phyloP scores from a whole-genome alignment of 2,329 filamentous ascomycete genomes.

The Claviceps digitariae region DNA sequence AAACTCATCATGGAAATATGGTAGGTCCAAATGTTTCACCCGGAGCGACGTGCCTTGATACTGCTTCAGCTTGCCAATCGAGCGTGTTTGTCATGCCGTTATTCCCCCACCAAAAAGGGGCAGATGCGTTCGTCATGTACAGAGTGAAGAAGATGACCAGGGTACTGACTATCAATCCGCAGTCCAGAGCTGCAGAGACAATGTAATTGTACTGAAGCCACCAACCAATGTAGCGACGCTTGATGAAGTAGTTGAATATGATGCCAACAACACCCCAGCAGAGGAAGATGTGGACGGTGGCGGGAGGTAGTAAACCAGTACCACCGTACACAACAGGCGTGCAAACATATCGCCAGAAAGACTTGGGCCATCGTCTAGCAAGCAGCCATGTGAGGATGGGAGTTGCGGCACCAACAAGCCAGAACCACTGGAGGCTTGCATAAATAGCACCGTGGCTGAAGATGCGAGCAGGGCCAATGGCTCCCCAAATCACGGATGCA shows the following conservation, averaged over 20 bases:
- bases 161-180: conserved; percentile 50
- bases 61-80: conserved; percentile 30
- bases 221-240: conserved; percentile 53
- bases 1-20: conserved; percentile 6
- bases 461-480: conserved; percentile 57
- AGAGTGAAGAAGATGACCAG: conserved; percentile 59
- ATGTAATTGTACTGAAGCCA: conserved; percentile 72
- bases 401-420: conserved; percentile 49
- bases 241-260: conserved; percentile 55
- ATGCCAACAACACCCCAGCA: conserved; percentile 56
- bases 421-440: conserved; percentile 54
- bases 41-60: conserved; percentile 26
- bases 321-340: conserved; percentile 57
- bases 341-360: conserved; percentile 50
- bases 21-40: conserved; percentile 39
- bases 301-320: conserved; percentile 49
- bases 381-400: conserved; percentile 51
- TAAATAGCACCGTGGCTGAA: conserved; percentile 53
- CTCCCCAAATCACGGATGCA: conserved; percentile 58
- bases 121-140: conserved; percentile 40
- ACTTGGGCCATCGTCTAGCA: conserved; percentile 47
- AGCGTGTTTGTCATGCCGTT: conserved; percentile 30
- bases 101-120: conserved; percentile 53
- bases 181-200: conserved; percentile 57
- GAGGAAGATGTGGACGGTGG: conserved; percentile 57